Conservation (phyloP, 1,139 yeast genomes). For the Geotrichum macrosporum region DNA sequence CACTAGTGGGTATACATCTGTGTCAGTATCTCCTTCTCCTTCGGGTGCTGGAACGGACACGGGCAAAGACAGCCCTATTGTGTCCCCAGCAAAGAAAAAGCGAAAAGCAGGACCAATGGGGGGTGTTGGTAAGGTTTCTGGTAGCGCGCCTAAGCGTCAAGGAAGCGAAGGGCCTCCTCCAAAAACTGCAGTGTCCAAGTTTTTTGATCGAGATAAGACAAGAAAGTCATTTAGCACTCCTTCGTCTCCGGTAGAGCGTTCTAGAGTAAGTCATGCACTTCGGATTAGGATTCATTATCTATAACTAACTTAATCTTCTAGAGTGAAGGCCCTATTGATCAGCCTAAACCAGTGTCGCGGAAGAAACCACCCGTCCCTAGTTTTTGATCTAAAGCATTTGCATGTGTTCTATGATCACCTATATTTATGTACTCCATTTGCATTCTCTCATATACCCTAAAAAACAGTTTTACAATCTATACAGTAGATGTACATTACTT, state of each 20-base stretch:
- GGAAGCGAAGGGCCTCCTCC: constrained; percentile 26
- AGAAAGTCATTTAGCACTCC: constrained; percentile 16
- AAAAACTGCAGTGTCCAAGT: constrained; percentile 32
- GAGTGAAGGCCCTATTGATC: background rate
- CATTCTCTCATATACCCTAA: background rate
- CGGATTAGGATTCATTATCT: no score
- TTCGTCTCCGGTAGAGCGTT: constrained; percentile 17
- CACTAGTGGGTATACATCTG: constrained; percentile 24
- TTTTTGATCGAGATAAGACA: constrained; percentile 25
- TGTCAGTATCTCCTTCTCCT: constrained; percentile 23
- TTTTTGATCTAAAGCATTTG: constrained; percentile 1
- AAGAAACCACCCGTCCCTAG: constrained; percentile 15
- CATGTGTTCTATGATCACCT: constrained; percentile 11
- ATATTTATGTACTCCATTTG: background rate
- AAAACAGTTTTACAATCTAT: background rate
- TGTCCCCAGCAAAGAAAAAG: constrained; percentile 25
- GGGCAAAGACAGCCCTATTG: constrained; percentile 9
- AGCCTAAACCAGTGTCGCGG: background rate
- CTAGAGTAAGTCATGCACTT: constrained; percentile 17
- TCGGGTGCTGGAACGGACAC: constrained; percentile 1
- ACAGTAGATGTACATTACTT: constrained; percentile 3
- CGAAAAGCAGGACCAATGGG: constrained; percentile 3
- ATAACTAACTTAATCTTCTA: background rate
- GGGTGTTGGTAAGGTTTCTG: background rate
- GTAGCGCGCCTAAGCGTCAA: constrained; percentile 7